A percentile compares a stretch with the other conserved stretches of the same genome.
phyloP scores from a whole-genome alignment of 1,284 basidiomycete genomes.

The Leccinum fuscescens region DNA sequence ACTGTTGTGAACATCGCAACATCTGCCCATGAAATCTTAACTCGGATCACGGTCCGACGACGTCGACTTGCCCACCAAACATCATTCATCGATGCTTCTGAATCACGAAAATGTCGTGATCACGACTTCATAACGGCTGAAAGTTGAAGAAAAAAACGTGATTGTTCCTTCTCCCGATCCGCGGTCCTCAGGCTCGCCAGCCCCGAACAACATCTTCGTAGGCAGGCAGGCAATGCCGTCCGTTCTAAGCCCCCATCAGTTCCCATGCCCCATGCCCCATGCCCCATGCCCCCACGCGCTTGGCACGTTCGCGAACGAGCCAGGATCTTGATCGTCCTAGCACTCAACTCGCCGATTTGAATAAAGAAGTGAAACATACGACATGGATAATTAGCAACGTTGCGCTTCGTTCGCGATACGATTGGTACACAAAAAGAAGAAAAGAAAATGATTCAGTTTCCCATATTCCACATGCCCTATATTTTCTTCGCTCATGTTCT shows the following conservation, averaged over 20 bases:
- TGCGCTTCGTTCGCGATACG: background rate
- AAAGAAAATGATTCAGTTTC: conserved; percentile 13
- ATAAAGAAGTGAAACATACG: background rate
- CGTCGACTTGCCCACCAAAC: background rate
- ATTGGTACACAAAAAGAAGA: background rate
- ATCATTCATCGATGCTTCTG: background rate
- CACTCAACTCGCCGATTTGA: background rate
- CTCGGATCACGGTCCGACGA: background rate
- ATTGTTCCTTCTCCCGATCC: background rate
- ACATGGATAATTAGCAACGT: background rate
- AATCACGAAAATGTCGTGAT: background rate
- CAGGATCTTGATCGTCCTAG: too few species aligned
- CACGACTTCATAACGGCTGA: background rate
- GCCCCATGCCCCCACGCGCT: background rate
- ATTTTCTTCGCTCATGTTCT: conserved; percentile 3
- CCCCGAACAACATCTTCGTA: background rate
- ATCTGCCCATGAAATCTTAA: background rate
- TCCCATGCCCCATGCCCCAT: background rate
- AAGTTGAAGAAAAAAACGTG: background rate
- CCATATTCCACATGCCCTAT: conserved; percentile 18
- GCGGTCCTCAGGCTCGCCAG: background rate
- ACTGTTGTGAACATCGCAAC: background rate
- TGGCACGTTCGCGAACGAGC: background rate
- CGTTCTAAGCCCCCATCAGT: background rate
- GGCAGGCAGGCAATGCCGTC: background rate